Evolutionary conservation across 148 eudicot genomes (phyloP).

Genomic region (Pharnaceum exiguum): DNA sequence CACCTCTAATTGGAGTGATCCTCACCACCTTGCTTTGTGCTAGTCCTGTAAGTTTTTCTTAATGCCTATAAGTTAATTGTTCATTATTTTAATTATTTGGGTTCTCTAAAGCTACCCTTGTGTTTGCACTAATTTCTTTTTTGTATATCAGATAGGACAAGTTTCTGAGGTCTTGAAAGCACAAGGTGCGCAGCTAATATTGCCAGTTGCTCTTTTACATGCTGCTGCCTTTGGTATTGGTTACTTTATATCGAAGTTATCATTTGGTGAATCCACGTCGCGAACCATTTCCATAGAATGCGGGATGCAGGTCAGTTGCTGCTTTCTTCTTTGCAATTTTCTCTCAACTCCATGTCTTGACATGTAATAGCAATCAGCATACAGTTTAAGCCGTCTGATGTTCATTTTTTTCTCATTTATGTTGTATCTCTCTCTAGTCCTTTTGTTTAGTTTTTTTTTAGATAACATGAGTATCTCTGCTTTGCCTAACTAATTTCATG

Average conservation of each 20-base stretch:
- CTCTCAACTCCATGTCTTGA: not conserved
- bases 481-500: too few relatives aligned
- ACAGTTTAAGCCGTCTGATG: not conserved
- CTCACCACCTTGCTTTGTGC: conserved; percentile 98
- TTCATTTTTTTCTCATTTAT: too few relatives aligned
- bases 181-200: conserved; percentile 76
- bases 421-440: too few relatives aligned
- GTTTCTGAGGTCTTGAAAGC: conserved; percentile 94
- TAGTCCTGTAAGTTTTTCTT: conserved; percentile 74
- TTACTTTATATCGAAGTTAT: conserved; percentile 70
- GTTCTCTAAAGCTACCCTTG: not conserved
- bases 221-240: conserved; percentile 88
- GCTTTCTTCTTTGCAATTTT: too few relatives aligned
- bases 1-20: conserved; percentile 91
- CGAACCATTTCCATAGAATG: conserved; percentile 99
- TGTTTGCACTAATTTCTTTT: not conserved
- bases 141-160: conserved; percentile 70
- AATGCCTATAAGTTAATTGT: not conserved
- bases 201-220: conserved; percentile 85
- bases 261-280: conserved; percentile 97
- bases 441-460: too few relatives aligned
- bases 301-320: conserved; percentile 86
- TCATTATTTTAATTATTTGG: not conserved
- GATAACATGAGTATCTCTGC: too few relatives aligned
- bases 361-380: not conserved